Conservation (phyloP, 1,284 basidiomycete genomes). For the Moniliophthora roreri region DNA sequence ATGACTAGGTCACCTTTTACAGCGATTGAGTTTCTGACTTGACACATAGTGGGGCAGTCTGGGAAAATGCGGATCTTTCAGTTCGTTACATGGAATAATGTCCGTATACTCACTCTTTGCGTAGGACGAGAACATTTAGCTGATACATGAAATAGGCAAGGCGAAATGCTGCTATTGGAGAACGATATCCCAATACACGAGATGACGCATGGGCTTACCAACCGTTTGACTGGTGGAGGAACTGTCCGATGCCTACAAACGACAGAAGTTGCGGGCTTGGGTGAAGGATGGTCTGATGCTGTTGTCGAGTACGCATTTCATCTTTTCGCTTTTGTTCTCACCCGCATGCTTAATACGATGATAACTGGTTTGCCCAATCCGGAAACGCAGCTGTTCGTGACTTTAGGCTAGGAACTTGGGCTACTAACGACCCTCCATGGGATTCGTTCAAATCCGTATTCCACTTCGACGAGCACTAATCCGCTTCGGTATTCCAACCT, state of each 20-base stretch:
- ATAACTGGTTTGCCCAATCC: slow-evolving; percentile 39
- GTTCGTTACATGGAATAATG: no score
- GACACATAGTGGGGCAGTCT: no score
- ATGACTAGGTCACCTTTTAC: no score
- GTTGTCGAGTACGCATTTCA: slow-evolving; percentile 33
- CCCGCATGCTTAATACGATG: neutral
- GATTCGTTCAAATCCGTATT: slow-evolving; percentile 18
- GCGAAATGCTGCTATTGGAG: slow-evolving; percentile 38
- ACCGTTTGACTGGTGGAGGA: slow-evolving; percentile 41
- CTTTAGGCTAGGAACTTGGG: slow-evolving; percentile 40
- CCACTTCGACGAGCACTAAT: slow-evolving; percentile 14
- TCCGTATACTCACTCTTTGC: no score
- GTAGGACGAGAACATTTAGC: neutral
- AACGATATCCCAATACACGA: slow-evolving; percentile 39
- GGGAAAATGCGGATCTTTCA: no score
- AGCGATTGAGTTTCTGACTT: no score
- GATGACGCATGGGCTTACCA: slow-evolving; percentile 38
- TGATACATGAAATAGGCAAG: slow-evolving; percentile 17
- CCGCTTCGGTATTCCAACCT: slow-evolving; percentile 11
- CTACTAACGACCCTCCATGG: slow-evolving; percentile 25
- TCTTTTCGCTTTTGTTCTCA: neutral
- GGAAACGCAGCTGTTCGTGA: slow-evolving; percentile 31
- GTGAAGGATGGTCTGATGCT: slow-evolving; percentile 55
- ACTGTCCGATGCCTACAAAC: slow-evolving; percentile 53
- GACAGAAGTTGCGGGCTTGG: slow-evolving; percentile 48